Evolutionary conservation across 2,329 filamentous ascomycete genomes (phyloP).

Genomic region (Ambrosiella beaveri): DNA sequence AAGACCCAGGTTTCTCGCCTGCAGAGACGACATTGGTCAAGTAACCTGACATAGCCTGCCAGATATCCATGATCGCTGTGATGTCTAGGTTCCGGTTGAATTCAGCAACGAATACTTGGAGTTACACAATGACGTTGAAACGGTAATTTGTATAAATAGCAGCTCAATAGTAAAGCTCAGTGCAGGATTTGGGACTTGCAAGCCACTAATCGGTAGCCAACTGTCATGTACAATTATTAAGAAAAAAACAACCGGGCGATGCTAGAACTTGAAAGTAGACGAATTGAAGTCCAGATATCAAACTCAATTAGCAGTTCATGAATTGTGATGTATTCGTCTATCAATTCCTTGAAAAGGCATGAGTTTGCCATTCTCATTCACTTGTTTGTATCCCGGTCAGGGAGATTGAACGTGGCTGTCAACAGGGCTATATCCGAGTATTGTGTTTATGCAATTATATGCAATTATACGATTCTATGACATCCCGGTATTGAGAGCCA

Average conservation of each 20-base stretch:
- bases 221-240: neutral
- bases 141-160: too few relatives aligned
- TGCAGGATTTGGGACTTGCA: too few relatives aligned
- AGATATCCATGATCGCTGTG: conserved; percentile 64
- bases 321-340: too few relatives aligned
- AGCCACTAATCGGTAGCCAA: neutral
- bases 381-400: neutral
- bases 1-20: conserved; percentile 45
- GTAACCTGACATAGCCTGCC: conserved; percentile 84
- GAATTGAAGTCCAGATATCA: neutral
- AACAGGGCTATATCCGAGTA: neutral
- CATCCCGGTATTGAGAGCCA: neutral
- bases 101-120: too few relatives aligned
- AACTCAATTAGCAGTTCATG: too few relatives aligned
- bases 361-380: neutral
- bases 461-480: neutral
- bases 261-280: neutral
- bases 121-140: too few relatives aligned
- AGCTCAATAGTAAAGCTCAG: too few relatives aligned
- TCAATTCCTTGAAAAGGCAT: neutral
- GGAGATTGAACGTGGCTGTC: neutral
- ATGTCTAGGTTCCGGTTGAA: neutral
- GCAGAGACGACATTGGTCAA: conserved; percentile 69
- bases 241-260: neutral
- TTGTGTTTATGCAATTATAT: neutral